phyloP scores from a whole-genome alignment of 2,329 filamentous ascomycete species.

The Pseudomassariella vexata region DNA sequence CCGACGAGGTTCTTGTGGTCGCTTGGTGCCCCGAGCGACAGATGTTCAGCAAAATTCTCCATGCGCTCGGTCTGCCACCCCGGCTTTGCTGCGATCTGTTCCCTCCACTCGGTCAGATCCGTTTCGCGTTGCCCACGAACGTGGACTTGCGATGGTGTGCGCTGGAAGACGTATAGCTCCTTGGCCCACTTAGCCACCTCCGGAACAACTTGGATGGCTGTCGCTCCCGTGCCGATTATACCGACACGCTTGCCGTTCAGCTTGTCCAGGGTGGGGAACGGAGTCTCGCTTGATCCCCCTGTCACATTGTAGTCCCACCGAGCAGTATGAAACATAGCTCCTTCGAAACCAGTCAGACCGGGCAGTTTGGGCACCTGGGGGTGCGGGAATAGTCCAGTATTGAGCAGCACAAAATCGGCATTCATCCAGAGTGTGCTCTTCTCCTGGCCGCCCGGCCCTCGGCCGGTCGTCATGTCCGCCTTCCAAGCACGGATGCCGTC shows the following conservation, averaged over 20 bases:
- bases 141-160: slow-evolving; percentile 3
- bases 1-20: slow-evolving; percentile 4
- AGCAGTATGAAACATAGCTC: slow-evolving; percentile 4
- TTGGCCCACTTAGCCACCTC: slow-evolving; percentile 2
- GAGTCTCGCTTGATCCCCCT: slow-evolving; percentile 2
- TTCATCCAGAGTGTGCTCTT: slow-evolving; percentile 1
- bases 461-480: slow-evolving; percentile 2
- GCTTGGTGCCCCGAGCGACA: neutral
- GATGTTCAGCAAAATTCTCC: slow-evolving; percentile 3
- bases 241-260: slow-evolving; percentile 3
- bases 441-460: neutral
- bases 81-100: slow-evolving; percentile 3
- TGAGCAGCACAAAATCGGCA: slow-evolving; percentile 2
- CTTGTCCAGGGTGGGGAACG: neutral
- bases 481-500: slow-evolving; percentile 18
- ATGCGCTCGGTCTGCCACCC: slow-evolving; percentile 4
- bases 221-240: slow-evolving; percentile 3
- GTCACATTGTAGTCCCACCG: slow-evolving; percentile 2
- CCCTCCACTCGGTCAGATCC: slow-evolving; percentile 2
- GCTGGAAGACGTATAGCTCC: slow-evolving; percentile 4
- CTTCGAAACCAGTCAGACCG: slow-evolving; percentile 3
- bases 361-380: slow-evolving; percentile 2
- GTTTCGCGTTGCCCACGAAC: slow-evolving; percentile 1
- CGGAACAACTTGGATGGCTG: slow-evolving; percentile 2
- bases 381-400: slow-evolving; percentile 2